Evolutionary conservation across 148 eudicot species (phyloP).

Genomic region (Heliamphora exappendiculata): DNA sequence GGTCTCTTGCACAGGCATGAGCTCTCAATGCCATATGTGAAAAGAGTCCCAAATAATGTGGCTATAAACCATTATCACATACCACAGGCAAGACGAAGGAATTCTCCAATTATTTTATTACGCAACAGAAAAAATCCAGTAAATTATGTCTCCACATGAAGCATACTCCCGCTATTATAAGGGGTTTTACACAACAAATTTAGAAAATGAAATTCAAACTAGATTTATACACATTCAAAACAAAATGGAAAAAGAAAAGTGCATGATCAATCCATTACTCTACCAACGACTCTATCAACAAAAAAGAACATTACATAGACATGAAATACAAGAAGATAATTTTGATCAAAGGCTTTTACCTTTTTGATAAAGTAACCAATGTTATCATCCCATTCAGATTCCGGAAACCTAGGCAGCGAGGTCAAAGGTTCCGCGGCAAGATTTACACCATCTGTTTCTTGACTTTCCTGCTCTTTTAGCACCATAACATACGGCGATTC

Average conservation of each 20-base stretch:
- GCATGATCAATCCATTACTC: too few species aligned
- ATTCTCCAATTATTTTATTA: too few species aligned
- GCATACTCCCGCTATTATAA: too few species aligned
- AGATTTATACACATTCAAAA: too few species aligned
- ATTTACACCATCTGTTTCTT: slow-evolving; percentile 17
- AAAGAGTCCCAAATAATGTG: not conserved
- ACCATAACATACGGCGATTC: slow-evolving; percentile 50
- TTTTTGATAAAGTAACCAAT: slow-evolving; percentile 68
- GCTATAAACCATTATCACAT: not conserved
- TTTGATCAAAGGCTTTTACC: slow-evolving; percentile 36
- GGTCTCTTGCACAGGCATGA: not conserved
- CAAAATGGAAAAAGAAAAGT: too few species aligned
- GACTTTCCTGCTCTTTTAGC: slow-evolving; percentile 22
- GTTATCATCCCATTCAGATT: slow-evolving; percentile 61
- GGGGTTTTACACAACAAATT: too few species aligned
- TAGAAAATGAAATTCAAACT: too few species aligned
- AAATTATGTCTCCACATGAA: too few species aligned
- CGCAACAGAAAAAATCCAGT: too few species aligned
- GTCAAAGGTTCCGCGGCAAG: slow-evolving; percentile 16
- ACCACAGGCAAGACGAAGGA: not conserved
- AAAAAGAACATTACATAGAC: too few species aligned
- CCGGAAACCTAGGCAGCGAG: slow-evolving; percentile 28
- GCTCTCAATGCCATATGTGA: not conserved
- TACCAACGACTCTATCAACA: too few species aligned
- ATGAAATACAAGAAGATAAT: too few species aligned